Conservation (phyloP, 2,329 filamentous ascomycete species). For the Neospermospora avenae region DNA sequence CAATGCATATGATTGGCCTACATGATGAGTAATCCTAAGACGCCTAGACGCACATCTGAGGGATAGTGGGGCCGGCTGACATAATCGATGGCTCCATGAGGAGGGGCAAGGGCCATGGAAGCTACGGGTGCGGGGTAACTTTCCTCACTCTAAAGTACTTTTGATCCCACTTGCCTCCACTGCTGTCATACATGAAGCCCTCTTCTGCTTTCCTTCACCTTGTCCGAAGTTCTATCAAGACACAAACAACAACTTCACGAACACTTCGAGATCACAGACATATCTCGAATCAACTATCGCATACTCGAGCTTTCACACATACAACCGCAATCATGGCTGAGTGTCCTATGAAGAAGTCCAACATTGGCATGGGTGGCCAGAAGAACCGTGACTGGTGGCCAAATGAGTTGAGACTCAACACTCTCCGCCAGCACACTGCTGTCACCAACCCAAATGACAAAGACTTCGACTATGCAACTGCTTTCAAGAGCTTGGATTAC, state of each 20-base stretch:
- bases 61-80: background rate
- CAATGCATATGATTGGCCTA: background rate
- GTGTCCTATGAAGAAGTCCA: slow-evolving; percentile 25
- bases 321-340: slow-evolving; percentile 21
- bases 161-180: background rate
- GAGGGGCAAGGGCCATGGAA: background rate
- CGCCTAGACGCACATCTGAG: background rate
- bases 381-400: slow-evolving; percentile 74
- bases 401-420: slow-evolving; percentile 61
- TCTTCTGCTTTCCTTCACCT: background rate
- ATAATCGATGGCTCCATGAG: background rate
- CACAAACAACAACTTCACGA: background rate
- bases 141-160: background rate
- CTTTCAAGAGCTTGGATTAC: slow-evolving; percentile 72
- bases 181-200: background rate
- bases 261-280: background rate
- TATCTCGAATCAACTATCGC: background rate
- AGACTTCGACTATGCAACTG: slow-evolving; percentile 69
- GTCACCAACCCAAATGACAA: slow-evolving; percentile 58
- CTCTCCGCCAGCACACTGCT: slow-evolving; percentile 68
- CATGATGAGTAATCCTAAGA: background rate
- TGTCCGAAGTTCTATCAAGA: background rate
- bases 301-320: background rate
- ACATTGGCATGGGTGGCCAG: slow-evolving; percentile 56
- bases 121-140: slow-evolving; percentile 1